Evolutionary conservation across 2,329 filamentous ascomycete species (phyloP).

Genomic region (Bretziella fagacearum): DNA sequence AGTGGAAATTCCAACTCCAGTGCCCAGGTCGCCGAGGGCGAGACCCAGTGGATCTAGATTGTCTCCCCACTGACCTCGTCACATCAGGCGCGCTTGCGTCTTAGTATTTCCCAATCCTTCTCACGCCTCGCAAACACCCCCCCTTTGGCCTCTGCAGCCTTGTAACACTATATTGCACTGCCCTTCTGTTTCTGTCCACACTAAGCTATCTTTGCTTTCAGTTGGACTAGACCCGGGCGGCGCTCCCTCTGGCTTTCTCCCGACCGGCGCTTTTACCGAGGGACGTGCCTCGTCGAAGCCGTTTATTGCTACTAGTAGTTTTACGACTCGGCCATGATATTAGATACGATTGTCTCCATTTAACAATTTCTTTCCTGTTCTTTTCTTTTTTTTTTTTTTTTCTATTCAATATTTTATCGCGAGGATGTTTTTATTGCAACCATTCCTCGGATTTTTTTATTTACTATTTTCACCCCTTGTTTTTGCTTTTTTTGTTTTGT

Average conservation of each 20-base stretch:
- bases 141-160: constrained; percentile 7
- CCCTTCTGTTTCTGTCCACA: constrained; percentile 14
- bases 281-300: too few relatives aligned
- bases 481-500: constrained; percentile 11
- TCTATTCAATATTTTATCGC: background rate
- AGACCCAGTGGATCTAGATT: constrained; percentile 26
- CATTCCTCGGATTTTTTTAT: constrained; percentile 15
- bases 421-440: too few relatives aligned
- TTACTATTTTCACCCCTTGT: constrained; percentile 16
- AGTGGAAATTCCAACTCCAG: constrained; percentile 13
- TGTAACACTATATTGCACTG: constrained; percentile 15
- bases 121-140: constrained; percentile 16
- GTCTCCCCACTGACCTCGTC: constrained; percentile 11
- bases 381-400: constrained; percentile 14
- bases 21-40: constrained; percentile 17
- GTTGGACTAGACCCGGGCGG: too few relatives aligned
- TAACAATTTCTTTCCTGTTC: constrained; percentile 15
- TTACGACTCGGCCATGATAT: constrained; percentile 16
- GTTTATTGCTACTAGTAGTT: constrained; percentile 14
- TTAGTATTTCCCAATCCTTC: background rate
- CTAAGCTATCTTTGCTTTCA: too few relatives aligned
- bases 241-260: too few relatives aligned
- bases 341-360: constrained; percentile 19
- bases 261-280: too few relatives aligned
- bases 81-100: background rate